Base-by-base conservation (phyloP, 2,329 filamentous ascomycete genomes). In the Penicillium sp. region DNA sequence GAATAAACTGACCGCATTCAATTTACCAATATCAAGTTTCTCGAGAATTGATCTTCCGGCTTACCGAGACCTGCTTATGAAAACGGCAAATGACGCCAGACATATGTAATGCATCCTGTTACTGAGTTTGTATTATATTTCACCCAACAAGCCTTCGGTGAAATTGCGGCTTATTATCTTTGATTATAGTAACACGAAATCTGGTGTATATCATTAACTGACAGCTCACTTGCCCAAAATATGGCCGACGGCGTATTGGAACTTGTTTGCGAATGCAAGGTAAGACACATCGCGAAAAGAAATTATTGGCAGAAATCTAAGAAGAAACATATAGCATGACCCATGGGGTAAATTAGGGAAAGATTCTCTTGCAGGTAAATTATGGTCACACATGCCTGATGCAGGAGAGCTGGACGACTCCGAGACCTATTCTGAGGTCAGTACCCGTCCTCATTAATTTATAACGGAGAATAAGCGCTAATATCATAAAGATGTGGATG, bases 271-370 rank as follows among this genome's bases (percentile, higher is more conserved):
- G 56, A 55, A 35, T 58, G 56, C 56, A 58, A 58, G 29, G 56
- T 55, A 52, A 48, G 51, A 37, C 4, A 29, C 45, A 21, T 29
- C 19, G 13, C 31, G 16, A 49, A 19, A 26, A 19, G 8, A 37
- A 4, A 37, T 19, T 2, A 9, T 11, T 8, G 16, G 16, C 16
- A 8, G 10, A 19, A 1, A 19, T 10, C n/a, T 37, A 37, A 37
- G 5, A 7, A 35, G 4, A n/a, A 37, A n/a, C 24, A 29, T 44
- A 22, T 19, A 84, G 69, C 79, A 85, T 64, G 90, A 89, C 62
- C 82, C 84, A 16, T 90, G 88, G 87, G 88, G 88, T 4, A 88
- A 84, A 68, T 79, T 82, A 64, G 88, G 88, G 43, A 79, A 77
- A 9, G 72, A 86, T 10, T 90, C 87, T 3, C 75, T 90, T 19